phyloP scores from a whole-genome alignment of 192 early-diverging fungal genomes.

The Phycomyces blakesleeanus region DNA sequence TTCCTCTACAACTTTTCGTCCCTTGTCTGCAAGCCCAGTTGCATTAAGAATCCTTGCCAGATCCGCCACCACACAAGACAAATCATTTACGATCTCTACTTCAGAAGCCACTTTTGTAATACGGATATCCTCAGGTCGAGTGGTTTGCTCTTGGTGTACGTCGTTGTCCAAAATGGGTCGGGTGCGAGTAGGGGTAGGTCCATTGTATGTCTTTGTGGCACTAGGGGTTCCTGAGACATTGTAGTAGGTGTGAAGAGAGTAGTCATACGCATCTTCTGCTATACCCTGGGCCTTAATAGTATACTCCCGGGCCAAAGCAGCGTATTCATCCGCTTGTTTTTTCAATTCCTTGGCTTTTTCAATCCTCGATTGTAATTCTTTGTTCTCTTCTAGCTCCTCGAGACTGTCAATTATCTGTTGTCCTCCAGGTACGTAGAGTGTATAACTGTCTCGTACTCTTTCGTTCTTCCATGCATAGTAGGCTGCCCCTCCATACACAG shows the following conservation, averaged over 20 bases:
- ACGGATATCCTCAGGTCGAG: background rate
- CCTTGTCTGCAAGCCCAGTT: conserved; percentile 38
- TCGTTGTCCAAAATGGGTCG: background rate
- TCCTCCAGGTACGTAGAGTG: conserved; percentile 53
- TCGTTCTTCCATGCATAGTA: conserved; percentile 46
- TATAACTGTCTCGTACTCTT: conserved; percentile 54
- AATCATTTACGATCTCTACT: conserved; percentile 25
- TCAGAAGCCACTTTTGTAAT: conserved; percentile 14
- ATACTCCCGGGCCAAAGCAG: conserved; percentile 17
- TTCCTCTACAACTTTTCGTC: conserved; percentile 52
- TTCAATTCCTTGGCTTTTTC: conserved; percentile 26
- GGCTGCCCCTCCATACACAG: conserved; percentile 30
- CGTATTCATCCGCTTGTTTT: conserved; percentile 11
- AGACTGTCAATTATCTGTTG: conserved; percentile 46
- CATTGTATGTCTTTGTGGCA: background rate
- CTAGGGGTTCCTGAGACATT: conserved; percentile 23
- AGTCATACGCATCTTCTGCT: conserved; percentile 27
- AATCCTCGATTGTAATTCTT: conserved; percentile 16
- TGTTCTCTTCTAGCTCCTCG: conserved; percentile 46
- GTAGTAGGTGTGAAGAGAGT: conserved; percentile 15
- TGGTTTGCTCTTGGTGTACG: background rate
- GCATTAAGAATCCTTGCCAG: conserved; percentile 14
- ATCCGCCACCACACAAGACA: conserved; percentile 26
- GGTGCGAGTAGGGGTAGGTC: conserved; percentile 1
- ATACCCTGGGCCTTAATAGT: conserved; percentile 15